Evolutionary conservation across 306 rosid genomes (phyloP).

Genomic region (Carpinus viminea): DNA sequence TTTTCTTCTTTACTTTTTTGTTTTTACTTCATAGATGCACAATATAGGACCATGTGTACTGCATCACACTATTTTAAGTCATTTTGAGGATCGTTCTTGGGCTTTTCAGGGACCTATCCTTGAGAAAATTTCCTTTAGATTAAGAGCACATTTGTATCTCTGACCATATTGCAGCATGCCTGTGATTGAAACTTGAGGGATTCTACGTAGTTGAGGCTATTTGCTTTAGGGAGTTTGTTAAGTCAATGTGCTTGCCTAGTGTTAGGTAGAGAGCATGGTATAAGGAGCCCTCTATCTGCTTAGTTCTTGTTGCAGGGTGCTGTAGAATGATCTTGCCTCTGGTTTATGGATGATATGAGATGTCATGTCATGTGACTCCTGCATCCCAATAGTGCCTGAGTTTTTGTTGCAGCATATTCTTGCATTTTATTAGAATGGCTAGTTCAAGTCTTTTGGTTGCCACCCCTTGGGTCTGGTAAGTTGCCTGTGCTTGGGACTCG

Average conservation of each 20-base stretch:
- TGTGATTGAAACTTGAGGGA: no score
- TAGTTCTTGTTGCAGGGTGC: not conserved
- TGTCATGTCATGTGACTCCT: not conserved
- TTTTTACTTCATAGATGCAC: not conserved
- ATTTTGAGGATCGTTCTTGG: not conserved
- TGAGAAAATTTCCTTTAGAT: no score
- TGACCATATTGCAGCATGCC: no score
- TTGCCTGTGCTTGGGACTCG: not conserved
- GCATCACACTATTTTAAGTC: not conserved
- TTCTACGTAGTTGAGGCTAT: no score
- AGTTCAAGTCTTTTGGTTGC: not conserved
- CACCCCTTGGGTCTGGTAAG: not conserved
- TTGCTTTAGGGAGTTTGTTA: not conserved
- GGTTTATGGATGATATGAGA: constrained; percentile 3
- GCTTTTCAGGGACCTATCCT: not conserved
- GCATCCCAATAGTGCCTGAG: not conserved
- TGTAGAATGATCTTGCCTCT: not conserved
- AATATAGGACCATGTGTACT: not conserved
- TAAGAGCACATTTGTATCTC: no score
- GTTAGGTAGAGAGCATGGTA: not conserved
- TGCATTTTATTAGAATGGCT: not conserved
- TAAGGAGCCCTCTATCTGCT: not conserved
- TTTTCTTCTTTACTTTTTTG: not conserved
- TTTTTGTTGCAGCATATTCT: not conserved
- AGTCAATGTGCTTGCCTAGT: not conserved